Conservation (phyloP, 495 filamentous ascomycete genomes). For the Penicillium parvum region DNA sequence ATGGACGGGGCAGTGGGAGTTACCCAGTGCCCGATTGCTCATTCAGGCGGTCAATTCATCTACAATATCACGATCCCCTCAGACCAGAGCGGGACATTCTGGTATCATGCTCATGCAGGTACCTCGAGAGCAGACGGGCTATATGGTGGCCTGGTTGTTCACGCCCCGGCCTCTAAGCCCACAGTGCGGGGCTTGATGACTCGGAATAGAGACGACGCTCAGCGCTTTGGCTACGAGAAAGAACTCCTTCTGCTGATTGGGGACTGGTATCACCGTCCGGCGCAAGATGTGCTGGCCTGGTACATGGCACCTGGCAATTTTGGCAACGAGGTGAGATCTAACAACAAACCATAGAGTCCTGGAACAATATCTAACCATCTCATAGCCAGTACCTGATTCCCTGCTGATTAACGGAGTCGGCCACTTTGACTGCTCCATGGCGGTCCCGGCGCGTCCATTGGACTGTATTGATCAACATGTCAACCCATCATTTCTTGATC, state of each 20-base stretch:
- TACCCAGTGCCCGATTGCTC: constrained; percentile 62
- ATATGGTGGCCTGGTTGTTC: constrained; percentile 65
- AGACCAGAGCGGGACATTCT: constrained; percentile 72
- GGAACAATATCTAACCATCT: background rate
- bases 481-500: constrained; percentile 20
- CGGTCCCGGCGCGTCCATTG: constrained; percentile 43
- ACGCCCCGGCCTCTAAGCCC: constrained; percentile 48
- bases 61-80: constrained; percentile 74
- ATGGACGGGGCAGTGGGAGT: constrained; percentile 72
- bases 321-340: constrained; percentile 39
- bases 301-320: constrained; percentile 42
- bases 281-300: constrained; percentile 40
- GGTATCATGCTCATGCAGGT: constrained; percentile 73
- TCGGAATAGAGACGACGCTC: background rate
- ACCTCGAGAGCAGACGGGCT: constrained; percentile 71
- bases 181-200: constrained; percentile 26
- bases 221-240: constrained; percentile 31
- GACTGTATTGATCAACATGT: constrained; percentile 31
- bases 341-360: background rate
- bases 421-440: constrained; percentile 45
- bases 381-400: constrained; percentile 48
- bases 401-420: constrained; percentile 49
- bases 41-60: constrained; percentile 60
- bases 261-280: constrained; percentile 50
- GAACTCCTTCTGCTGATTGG: constrained; percentile 46